A percentile compares a stretch with the other conserved stretches of the same genome.
Evolutionary conservation across 805 yeast species (phyloP).

Genomic region (Candida ovalis): DNA sequence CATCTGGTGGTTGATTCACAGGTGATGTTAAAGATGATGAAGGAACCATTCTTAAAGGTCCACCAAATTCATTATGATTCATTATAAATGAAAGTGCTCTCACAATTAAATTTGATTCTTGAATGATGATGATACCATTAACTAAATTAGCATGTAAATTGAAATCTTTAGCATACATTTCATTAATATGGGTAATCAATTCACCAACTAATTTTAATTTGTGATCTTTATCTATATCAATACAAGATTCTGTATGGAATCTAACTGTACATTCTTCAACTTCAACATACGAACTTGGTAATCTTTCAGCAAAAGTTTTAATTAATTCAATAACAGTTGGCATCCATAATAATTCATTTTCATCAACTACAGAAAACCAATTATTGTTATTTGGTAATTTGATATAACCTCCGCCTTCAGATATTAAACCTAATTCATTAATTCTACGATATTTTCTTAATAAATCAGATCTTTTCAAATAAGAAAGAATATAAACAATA

Average conservation of each 20-base stretch:
- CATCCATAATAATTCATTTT: slow-evolving; percentile 56
- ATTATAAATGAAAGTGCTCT: slow-evolving; percentile 55
- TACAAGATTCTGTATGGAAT: slow-evolving; percentile 69
- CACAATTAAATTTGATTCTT: slow-evolving; percentile 54
- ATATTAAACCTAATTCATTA: slow-evolving; percentile 73
- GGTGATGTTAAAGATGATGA: slow-evolving; percentile 21
- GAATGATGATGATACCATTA: slow-evolving; percentile 66
- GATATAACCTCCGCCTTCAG: slow-evolving; percentile 86
- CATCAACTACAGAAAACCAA: slow-evolving; percentile 64
- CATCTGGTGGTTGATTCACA: slow-evolving; percentile 10
- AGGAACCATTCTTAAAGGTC: slow-evolving; percentile 16
- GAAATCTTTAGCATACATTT: slow-evolving; percentile 51
- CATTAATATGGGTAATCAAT: slow-evolving; percentile 79
- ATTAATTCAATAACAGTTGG: slow-evolving; percentile 52
- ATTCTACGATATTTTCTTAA: slow-evolving; percentile 65
- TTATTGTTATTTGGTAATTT: slow-evolving; percentile 45
- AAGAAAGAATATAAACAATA: slow-evolving; percentile 68
- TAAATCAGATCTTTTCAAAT: slow-evolving; percentile 58
- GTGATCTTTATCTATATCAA: slow-evolving; percentile 58
- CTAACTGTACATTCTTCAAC: slow-evolving; percentile 73
- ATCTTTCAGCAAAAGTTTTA: slow-evolving; percentile 62
- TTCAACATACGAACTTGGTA: slow-evolving; percentile 74
- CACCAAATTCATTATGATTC: slow-evolving; percentile 24
- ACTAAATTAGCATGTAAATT: slow-evolving; percentile 77
- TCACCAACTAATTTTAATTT: slow-evolving; percentile 74